Percentiles rank a stretch among this genome's conserved stretches.
These are phyloP conservation scores for Phytophthora pisi DNA, from an alignment of 352 stramenopile species.

Conservation along the genomic window DNA sequence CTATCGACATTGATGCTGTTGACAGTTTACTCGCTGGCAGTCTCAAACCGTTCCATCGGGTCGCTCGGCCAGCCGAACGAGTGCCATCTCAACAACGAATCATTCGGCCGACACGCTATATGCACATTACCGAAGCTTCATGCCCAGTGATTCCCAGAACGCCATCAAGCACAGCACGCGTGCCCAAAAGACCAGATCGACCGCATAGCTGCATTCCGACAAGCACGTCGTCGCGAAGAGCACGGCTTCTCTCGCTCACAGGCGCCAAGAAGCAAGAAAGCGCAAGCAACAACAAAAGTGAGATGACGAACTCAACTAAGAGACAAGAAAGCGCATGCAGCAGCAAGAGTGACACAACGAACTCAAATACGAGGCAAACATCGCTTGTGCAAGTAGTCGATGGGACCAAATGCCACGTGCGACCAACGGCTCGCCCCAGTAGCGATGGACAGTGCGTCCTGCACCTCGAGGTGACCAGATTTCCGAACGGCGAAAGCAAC, in stretches of 20 bases:
- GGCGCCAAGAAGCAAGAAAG: conserved; percentile 3
- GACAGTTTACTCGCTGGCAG: conserved; percentile 51
- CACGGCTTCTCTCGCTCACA: conserved; percentile 24
- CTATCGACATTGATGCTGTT: conserved; percentile 68
- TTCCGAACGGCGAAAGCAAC: conserved; percentile 13
- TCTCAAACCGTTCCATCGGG: conserved; percentile 23
- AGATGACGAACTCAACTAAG: not conserved
- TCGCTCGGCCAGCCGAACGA: conserved; percentile 6
- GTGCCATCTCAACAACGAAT: conserved; percentile 12
- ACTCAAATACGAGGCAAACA: not conserved
- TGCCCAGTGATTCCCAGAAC: conserved; percentile 13
- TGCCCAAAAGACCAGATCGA: conserved; percentile 35
- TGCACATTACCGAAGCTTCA: conserved; percentile 17
- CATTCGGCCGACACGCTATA: conserved; percentile 9
- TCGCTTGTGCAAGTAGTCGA: conserved; percentile 18
- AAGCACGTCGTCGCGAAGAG: conserved; percentile 23
- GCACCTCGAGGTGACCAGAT: conserved; percentile 21
- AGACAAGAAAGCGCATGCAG: conserved; percentile 5
- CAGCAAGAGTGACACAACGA: conserved; percentile 2
- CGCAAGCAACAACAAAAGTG: conserved; percentile 7
- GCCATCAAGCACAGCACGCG: conserved; percentile 11
- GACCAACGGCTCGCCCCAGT: conserved; percentile 14
- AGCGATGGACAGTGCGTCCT: conserved; percentile 23
- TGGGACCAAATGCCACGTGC: conserved; percentile 25
- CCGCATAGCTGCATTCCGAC: conserved; percentile 35